phyloP scores from a whole-genome alignment of 805 yeast genomes.

The Candida xyloterini region DNA sequence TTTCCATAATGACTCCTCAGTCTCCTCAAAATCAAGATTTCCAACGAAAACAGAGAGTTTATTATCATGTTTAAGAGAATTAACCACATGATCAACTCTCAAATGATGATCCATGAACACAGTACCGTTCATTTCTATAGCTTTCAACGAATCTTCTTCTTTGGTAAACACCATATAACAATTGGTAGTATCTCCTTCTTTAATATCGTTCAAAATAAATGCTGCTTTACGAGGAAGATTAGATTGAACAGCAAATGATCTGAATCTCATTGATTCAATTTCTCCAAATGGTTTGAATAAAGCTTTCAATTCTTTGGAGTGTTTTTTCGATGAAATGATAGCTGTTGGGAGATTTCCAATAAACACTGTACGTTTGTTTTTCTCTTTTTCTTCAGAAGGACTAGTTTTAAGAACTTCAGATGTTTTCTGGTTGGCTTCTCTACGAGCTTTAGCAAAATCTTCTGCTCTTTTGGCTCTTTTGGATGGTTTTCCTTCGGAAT shows the following conservation, averaged over 20 bases:
- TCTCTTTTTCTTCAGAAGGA: slow-evolving; percentile 65
- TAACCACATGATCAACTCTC: slow-evolving; percentile 90
- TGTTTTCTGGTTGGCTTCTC: neutral
- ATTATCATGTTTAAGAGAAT: slow-evolving; percentile 83
- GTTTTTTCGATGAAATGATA: slow-evolving; percentile 61
- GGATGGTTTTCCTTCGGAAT: slow-evolving; percentile 21
- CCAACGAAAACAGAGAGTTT: slow-evolving; percentile 88
- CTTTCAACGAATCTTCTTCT: slow-evolving; percentile 46
- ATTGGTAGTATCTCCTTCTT: slow-evolving; percentile 74
- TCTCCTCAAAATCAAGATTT: slow-evolving; percentile 87
- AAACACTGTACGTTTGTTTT: slow-evolving; percentile 82
- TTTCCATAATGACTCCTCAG: slow-evolving; percentile 84
- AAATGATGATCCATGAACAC: slow-evolving; percentile 72
- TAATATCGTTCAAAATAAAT: slow-evolving; percentile 73
- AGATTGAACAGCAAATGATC: slow-evolving; percentile 88
- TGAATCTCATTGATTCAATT: slow-evolving; percentile 77
- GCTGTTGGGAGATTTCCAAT: slow-evolving; percentile 77
- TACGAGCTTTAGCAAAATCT: slow-evolving; percentile 9
- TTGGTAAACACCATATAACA: slow-evolving; percentile 80
- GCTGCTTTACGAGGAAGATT: slow-evolving; percentile 91
- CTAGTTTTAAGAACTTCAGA: slow-evolving; percentile 43
- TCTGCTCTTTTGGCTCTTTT: slow-evolving; percentile 21
- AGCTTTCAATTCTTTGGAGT: slow-evolving; percentile 61
- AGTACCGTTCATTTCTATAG: slow-evolving; percentile 57
- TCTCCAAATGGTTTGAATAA: slow-evolving; percentile 52